Base-by-base conservation (phyloP, 2,329 filamentous ascomycete genomes). In the Diaporthe capsici region DNA sequence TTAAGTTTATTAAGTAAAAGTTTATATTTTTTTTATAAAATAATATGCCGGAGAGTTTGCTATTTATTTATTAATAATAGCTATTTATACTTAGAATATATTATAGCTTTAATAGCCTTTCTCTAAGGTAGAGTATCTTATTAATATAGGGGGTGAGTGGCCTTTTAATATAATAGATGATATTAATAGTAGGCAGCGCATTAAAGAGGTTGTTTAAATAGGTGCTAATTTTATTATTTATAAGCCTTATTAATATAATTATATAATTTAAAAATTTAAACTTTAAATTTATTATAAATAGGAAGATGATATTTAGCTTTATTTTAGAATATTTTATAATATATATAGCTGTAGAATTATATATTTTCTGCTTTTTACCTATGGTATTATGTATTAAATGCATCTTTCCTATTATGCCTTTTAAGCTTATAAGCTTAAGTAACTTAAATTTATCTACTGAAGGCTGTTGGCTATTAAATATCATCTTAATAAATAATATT, bases 121-220 rank as follows among this genome's bases (percentile, higher is more conserved):
- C 12, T 2, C 12, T 17, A 6, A 5, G 2, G 25, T 28, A 7
- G 1, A 55, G 3, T 5, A 55, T 55, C 13, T 7, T 17, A 28
- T 55, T 7, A 7, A n/a, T 17, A 17, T 55, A 7, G 12, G 2
- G 12, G 25, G 25, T 55, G 17, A 55, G 12, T 55, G 4, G 51
- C n/a, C 6, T 55, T 1, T 4, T 17, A 17, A 28, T 17, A 55
- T 55, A 55, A 4, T 55, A 28, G 6, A 15, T 15, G 6, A 55
- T 7, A 10, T 55, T 55, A 28, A 7, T 2, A 6, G 2, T 28
- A 2, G 2, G 4, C 5, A 2, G 4, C 5, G 3, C 12, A 4
- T 5, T 28, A 17, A 55, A 55, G 12, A 55, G 12, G 10, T 4
- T 28, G 17, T 55, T 4, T 28, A 55, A 4, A 15, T 13, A 28